phyloP scores from a whole-genome alignment of 2,329 filamentous ascomycete genomes.

The Aspergillus oerlinghausenensis region DNA sequence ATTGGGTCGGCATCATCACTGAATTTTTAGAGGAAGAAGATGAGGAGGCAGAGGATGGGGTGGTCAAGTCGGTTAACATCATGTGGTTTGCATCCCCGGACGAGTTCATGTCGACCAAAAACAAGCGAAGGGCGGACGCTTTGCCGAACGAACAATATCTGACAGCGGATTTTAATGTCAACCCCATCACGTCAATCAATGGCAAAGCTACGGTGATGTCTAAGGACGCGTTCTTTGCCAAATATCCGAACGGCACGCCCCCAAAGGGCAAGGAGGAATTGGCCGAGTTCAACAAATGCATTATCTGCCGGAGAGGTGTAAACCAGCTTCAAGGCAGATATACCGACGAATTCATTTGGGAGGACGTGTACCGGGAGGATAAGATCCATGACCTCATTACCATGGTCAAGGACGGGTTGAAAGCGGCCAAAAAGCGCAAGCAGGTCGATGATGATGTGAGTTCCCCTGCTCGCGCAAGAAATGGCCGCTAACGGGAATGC shows the following conservation, averaged over 20 bases:
- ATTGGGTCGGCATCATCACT: conserved; percentile 87
- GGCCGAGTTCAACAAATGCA: conserved; percentile 75
- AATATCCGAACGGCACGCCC: conserved; percentile 70
- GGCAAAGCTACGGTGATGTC: conserved; percentile 82
- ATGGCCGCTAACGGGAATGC: conserved; percentile 5
- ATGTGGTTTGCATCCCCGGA: conserved; percentile 90
- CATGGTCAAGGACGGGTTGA: conserved; percentile 60
- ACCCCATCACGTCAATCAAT: conserved; percentile 83
- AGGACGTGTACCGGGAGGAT: conserved; percentile 69
- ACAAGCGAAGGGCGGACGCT: conserved; percentile 76
- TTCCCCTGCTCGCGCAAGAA: neutral
- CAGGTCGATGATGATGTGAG: conserved; percentile 36
- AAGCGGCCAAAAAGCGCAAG: conserved; percentile 58
- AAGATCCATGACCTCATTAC: conserved; percentile 63
- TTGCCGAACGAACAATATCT: conserved; percentile 89
- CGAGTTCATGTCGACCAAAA: conserved; percentile 78
- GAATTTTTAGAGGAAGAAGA: conserved; percentile 72
- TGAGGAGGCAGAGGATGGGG: conserved; percentile 52
- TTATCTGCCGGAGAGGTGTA: conserved; percentile 83
- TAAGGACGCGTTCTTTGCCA: conserved; percentile 58
- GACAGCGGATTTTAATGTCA: conserved; percentile 79
- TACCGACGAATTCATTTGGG: conserved; percentile 89
- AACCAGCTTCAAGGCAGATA: conserved; percentile 86
- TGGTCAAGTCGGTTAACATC: conserved; percentile 72
- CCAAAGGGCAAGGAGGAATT: conserved; percentile 58